Evolutionary conservation across 106 monocot species (phyloP).

Genomic region (Dendrobium huoshanense): DNA sequence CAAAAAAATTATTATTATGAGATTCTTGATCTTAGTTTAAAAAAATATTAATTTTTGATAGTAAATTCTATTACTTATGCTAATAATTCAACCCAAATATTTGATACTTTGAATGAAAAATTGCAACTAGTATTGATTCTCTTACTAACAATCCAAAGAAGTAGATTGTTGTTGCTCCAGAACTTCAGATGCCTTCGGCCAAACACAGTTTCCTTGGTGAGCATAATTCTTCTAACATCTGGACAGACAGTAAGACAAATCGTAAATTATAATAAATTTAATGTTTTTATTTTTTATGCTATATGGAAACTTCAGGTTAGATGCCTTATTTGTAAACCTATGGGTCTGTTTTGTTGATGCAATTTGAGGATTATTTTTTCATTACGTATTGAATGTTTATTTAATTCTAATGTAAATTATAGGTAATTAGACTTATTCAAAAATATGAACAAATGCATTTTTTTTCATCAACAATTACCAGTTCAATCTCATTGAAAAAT

Average conservation of each 20-base stretch:
- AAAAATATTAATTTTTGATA: too few relatives aligned
- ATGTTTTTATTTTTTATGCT: background rate
- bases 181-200: slow-evolving; percentile 40
- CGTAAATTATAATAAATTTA: background rate
- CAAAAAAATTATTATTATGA: too few relatives aligned
- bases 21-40: too few relatives aligned
- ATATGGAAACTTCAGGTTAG: background rate
- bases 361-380: too few relatives aligned
- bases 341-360: too few relatives aligned
- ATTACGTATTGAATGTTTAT: too few relatives aligned
- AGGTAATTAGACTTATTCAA: too few relatives aligned
- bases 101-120: background rate
- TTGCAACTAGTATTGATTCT: background rate
- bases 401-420: too few relatives aligned
- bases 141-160: slow-evolving; percentile 43
- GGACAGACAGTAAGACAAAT: background rate
- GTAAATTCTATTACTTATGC: too few relatives aligned
- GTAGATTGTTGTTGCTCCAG: slow-evolving; percentile 33
- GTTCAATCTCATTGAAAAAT: too few relatives aligned
- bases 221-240: slow-evolving; percentile 42
- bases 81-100: background rate
- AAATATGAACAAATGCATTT: too few relatives aligned
- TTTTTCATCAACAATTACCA: too few relatives aligned
- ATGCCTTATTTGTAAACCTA: background rate
- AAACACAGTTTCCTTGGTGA: slow-evolving; percentile 38